Base-by-base conservation (phyloP, 2,329 filamentous ascomycete genomes). In the Colletotrichum sp. region DNA sequence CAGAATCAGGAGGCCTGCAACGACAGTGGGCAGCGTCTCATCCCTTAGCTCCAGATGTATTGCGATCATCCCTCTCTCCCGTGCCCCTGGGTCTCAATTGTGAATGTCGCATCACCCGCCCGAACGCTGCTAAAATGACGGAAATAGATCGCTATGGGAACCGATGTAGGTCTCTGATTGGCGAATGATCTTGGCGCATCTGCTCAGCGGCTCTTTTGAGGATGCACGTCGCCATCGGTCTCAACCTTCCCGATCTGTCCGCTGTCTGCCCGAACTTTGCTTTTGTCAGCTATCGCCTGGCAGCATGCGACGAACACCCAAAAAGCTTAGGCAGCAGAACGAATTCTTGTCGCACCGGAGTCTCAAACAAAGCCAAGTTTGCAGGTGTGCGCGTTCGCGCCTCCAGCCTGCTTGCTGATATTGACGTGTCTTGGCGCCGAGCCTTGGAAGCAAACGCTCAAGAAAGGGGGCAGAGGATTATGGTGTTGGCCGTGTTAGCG, bases 341-440 rank as follows among this genome's bases (percentile, higher is more conserved):
- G 13, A 57, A 12, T 38, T n/a, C 30, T 67, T 34, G 21, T 34
- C 36, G 38, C 21, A 38, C 55, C 38, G 58, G 32, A 18, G 28
- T 63, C 9, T 60, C 34, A 60, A 21, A 63, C 10, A 61, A 21
- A 52, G 28, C 57, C 66, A 64, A 34, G 66, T n/a, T n/a, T 26
- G n/a, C 3, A 24, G 43, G 26, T n/a, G 32, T 21, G 66, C 30
- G 66, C 8, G 66, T 48, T 66, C 48, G 65, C 65, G 5, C 65
- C n/a, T 55, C 48, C 55, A 28, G 28, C 57, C 30, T 63, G 24
- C 38, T 52, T 48, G 30, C 66, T 69, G 36, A 12, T 30, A 57
- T 36, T 52, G 24, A 65, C 26, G 26, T 15, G 24, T 15, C 72
- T 71, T 74, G 72, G 67, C 67, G 72, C 72, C 60, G 60, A 74